These are phyloP conservation scores for Emmonsiellopsis sp. DNA, from an alignment of 2,329 filamentous ascomycete species.

Conservation along the genomic window DNA sequence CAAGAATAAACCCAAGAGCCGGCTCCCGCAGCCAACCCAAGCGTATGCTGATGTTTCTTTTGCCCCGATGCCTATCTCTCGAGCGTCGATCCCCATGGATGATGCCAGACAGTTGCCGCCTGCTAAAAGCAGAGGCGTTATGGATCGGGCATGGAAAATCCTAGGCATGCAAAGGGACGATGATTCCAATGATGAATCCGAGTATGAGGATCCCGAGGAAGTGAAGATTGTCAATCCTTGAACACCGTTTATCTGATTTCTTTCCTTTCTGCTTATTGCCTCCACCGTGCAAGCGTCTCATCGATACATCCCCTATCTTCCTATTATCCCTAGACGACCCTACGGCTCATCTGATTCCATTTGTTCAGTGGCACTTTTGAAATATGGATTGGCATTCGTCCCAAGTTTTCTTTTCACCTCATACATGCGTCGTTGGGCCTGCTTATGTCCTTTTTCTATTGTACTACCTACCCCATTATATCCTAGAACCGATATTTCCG, in stretches of 20 bases:
- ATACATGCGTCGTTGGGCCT: no score
- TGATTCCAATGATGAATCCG: slow-evolving; percentile 1
- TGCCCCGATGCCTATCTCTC: not conserved
- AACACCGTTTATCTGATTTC: not conserved
- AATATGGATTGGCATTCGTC: no score
- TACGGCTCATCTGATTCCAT: not conserved
- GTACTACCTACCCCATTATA: no score
- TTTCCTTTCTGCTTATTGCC: not conserved
- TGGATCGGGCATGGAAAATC: slow-evolving; percentile 32
- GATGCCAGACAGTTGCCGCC: slow-evolving; percentile 11
- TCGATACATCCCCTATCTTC: no score
- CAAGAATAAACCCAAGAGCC: not conserved
- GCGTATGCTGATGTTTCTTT: not conserved
- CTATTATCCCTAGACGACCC: no score
- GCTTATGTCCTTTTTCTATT: no score
- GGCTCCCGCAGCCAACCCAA: not conserved
- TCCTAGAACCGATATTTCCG: no score
- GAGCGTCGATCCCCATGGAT: not conserved
- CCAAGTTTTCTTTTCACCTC: no score
- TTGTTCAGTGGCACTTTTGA: no score
- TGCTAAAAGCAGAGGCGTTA: slow-evolving; percentile 26
- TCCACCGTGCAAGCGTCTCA: not conserved
- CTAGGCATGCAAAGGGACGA: slow-evolving; percentile 27
- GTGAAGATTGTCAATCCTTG: slow-evolving; percentile 9
- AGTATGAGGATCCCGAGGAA: slow-evolving; percentile 1